These are phyloP conservation scores for Macaranga tanarius DNA, from an alignment of 441 rosid species.

Conservation along the genomic window DNA sequence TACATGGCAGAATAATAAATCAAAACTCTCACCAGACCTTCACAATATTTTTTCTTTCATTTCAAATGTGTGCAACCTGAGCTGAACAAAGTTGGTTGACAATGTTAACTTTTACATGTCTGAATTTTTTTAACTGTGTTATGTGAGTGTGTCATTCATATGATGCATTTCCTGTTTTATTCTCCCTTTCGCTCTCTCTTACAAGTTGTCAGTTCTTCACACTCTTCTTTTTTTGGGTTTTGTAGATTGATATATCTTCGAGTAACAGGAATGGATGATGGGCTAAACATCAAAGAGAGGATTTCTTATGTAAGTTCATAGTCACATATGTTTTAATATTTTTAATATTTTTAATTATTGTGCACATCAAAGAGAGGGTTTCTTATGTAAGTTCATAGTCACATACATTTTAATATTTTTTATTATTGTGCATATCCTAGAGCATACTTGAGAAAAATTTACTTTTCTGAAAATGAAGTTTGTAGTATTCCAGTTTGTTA, in stretches of 20 bases:
- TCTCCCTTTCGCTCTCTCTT: slow-evolving; percentile 10
- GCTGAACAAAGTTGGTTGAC: slow-evolving; percentile 17
- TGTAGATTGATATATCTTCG: slow-evolving; percentile 80
- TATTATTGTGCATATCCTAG: background rate
- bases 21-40: background rate
- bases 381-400: slow-evolving; percentile 59
- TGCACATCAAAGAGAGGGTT: slow-evolving; percentile 74
- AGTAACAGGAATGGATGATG: slow-evolving; percentile 96
- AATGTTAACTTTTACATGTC: background rate
- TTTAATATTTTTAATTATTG: background rate
- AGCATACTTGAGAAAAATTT: background rate
- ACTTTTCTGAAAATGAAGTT: slow-evolving; percentile 1
- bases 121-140: background rate
- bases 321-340: background rate
- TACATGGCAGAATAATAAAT: background rate
- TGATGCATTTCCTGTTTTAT: slow-evolving; percentile 5
- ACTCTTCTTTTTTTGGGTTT: slow-evolving; percentile 21
- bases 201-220: background rate
- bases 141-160: background rate
- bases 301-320: slow-evolving; percentile 63
- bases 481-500: background rate
- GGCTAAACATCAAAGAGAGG: slow-evolving; percentile 85
- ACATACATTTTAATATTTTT: background rate
- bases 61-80: background rate
- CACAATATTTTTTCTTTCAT: slow-evolving; percentile 4